A percentile compares a stretch with the other conserved stretches of the same genome.
phyloP scores from a whole-genome alignment of 441 rosid species.

The Populus hybrid region DNA sequence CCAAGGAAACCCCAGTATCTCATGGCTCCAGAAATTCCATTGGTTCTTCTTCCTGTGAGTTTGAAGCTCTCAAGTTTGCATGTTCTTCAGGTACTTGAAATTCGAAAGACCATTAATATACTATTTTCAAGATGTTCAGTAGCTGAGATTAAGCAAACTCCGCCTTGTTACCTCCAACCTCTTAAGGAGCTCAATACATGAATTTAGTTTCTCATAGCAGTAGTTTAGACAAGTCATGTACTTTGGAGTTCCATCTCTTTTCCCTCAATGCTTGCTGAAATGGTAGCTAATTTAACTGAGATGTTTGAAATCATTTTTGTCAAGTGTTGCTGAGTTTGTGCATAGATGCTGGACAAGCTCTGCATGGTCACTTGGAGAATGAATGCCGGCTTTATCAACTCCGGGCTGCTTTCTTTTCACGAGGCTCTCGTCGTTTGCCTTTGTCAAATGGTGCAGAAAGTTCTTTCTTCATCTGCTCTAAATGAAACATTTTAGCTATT shows the following conservation, averaged over 20 bases:
- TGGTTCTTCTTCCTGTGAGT: constrained; percentile 82
- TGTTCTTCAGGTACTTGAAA: constrained; percentile 70
- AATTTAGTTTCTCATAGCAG: not conserved
- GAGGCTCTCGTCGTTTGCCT: constrained; percentile 61
- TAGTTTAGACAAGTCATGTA: not conserved
- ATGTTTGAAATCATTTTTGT: not conserved
- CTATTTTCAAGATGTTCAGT: not conserved
- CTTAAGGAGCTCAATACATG: not conserved
- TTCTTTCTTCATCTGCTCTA: constrained; percentile 1
- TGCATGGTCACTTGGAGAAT: constrained; percentile 62
- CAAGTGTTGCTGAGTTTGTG: constrained; percentile 7
- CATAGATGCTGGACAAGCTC: constrained; percentile 57
- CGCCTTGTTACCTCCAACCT: not conserved
- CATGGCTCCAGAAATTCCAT: constrained; percentile 81
- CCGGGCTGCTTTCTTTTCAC: constrained; percentile 64
- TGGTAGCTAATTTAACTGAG: constrained; percentile 11
- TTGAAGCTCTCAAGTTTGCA: constrained; percentile 59
- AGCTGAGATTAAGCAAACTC: not conserved
- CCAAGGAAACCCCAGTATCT: constrained; percentile 77
- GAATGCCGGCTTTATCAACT: constrained; percentile 54
- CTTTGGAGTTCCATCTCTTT: constrained; percentile 5
- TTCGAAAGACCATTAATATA: not conserved
- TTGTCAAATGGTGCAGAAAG: constrained; percentile 36
- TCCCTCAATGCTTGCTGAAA: constrained; percentile 2
- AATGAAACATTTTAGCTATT: not conserved